phyloP scores from a whole-genome alignment of 148 eudicot genomes.

The Mesembryanthemum crystallinum region DNA sequence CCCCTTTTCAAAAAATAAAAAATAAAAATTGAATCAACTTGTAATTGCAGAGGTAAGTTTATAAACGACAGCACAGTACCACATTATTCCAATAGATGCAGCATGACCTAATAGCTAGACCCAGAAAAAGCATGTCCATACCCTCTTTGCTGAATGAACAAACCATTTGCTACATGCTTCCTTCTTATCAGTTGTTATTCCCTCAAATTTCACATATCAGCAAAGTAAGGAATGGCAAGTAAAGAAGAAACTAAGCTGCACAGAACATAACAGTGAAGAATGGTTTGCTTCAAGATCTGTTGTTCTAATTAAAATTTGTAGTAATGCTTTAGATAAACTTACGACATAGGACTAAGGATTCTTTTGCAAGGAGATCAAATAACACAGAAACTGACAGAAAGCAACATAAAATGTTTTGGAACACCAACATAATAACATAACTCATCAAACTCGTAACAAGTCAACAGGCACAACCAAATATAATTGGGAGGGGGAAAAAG shows the following conservation, averaged over 20 bases:
- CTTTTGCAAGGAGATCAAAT: neutral
- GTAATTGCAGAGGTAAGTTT: neutral
- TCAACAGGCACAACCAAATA: neutral
- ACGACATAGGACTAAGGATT: neutral
- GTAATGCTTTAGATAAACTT: neutral
- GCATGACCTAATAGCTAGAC: neutral
- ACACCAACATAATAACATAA: neutral
- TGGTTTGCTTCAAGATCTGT: no score
- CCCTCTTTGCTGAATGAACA: neutral
- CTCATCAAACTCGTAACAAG: neutral
- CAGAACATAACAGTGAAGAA: neutral
- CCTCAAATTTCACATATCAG: neutral
- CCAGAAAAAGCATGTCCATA: neutral
- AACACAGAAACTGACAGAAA: neutral
- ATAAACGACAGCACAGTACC: neutral
- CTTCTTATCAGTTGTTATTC: neutral
- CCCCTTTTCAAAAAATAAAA: no score
- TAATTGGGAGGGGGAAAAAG: neutral
- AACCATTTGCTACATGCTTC: neutral
- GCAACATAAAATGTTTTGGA: no score
- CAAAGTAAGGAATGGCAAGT: neutral
- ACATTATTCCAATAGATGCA: neutral
- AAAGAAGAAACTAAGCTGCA: neutral
- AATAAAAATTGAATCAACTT: neutral
- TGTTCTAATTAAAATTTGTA: no score